Conservation (phyloP, 1,284 basidiomycete species). For the Austropuccinia psidii region DNA sequence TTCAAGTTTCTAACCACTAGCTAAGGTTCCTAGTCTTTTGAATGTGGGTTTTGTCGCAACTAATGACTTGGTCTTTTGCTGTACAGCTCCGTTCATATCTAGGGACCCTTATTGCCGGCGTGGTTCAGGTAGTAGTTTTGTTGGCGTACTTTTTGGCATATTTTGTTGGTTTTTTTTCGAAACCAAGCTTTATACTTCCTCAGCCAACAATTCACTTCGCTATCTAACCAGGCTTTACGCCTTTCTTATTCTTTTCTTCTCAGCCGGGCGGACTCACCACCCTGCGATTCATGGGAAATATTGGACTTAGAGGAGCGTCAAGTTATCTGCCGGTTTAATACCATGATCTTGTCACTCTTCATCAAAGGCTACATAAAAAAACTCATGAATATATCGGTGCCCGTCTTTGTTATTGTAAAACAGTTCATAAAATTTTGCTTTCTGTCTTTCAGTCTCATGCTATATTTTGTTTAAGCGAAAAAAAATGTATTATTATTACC, state of each 20-base stretch:
- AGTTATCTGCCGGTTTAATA: conserved; percentile 24
- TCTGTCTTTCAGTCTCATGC: too few species aligned
- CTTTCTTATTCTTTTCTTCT: not conserved
- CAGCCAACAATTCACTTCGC: not conserved
- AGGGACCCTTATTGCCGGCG: conserved; percentile 69
- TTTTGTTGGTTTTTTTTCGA: conserved; percentile 48
- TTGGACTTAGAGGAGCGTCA: conserved; percentile 20
- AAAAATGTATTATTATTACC: too few species aligned
- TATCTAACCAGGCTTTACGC: not conserved
- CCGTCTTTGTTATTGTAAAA: too few species aligned
- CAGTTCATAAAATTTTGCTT: too few species aligned
- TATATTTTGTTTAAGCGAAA: too few species aligned
- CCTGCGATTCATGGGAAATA: conserved; percentile 27
- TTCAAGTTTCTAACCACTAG: not conserved
- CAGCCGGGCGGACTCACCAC: conserved; percentile 30
- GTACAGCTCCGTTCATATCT: conserved; percentile 67
- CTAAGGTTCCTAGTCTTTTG: conserved; percentile 17
- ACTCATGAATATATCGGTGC: too few species aligned
- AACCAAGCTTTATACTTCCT: not conserved
- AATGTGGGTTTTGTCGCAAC: not conserved
- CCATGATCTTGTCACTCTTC: not conserved
- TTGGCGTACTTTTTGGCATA: conserved; percentile 80
- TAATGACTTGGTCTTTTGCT: not conserved
- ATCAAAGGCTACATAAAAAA: too few species aligned
- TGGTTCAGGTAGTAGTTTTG: conserved; percentile 71